Percentiles rank a stretch among this genome's conserved stretches.
phyloP scores from a whole-genome alignment of 257 asterid genomes.

The Jasminum sambac region DNA sequence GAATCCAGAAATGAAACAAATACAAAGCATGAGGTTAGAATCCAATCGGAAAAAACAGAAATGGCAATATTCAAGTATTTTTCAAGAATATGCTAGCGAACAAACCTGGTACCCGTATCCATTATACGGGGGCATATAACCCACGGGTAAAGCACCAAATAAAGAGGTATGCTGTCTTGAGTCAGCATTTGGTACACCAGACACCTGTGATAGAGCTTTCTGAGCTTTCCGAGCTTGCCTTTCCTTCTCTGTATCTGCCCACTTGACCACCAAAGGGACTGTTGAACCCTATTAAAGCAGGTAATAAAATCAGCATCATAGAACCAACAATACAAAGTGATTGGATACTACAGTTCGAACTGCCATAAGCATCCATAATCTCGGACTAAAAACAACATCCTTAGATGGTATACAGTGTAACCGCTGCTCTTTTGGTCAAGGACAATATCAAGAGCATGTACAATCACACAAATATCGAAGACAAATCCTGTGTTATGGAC shows the following conservation, averaged over 20 bases:
- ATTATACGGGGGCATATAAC: slow-evolving; percentile 78
- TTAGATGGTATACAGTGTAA: background rate
- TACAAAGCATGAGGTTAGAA: slow-evolving; percentile 5
- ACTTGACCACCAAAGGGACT: slow-evolving; percentile 94
- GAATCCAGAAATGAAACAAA: slow-evolving; percentile 21
- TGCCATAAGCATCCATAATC: background rate
- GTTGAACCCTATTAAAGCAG: slow-evolving; percentile 64
- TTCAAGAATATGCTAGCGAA: slow-evolving; percentile 16
- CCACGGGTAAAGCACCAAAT: slow-evolving; percentile 83
- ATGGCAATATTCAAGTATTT: background rate
- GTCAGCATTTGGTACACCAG: slow-evolving; percentile 55
- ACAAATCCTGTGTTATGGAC: slow-evolving; percentile 12
- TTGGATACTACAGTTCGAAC: background rate
- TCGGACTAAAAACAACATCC: slow-evolving; percentile 1
- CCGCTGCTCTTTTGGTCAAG: slow-evolving; percentile 3
- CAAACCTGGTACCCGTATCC: slow-evolving; percentile 97
- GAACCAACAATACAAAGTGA: background rate
- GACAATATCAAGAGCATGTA: background rate
- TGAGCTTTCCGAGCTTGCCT: slow-evolving; percentile 90
- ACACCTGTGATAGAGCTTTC: slow-evolving; percentile 64
- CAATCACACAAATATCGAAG: background rate
- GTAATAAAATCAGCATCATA: slow-evolving; percentile 22
- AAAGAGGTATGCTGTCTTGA: slow-evolving; percentile 72
- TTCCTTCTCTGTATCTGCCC: slow-evolving; percentile 99
- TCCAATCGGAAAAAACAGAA: slow-evolving; percentile 1